Evolutionary conservation across 2,329 filamentous ascomycete species (phyloP).

Genomic region (Xylaria sp.): DNA sequence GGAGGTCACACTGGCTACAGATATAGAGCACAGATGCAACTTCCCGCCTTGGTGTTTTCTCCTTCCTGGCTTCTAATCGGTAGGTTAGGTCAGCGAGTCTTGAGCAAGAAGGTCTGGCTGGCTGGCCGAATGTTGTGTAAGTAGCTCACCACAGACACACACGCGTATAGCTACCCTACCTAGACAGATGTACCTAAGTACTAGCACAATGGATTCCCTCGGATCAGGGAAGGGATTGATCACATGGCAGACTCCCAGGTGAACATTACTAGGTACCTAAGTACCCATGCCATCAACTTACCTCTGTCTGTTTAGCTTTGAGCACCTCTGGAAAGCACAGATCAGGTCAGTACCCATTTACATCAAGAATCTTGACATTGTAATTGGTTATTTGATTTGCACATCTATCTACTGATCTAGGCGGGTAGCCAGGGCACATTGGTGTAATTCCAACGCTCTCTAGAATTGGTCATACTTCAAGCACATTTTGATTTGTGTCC

Average conservation of each 20-base stretch:
- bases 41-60: slow-evolving; percentile 36
- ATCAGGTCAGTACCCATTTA: background rate
- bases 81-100: too few species aligned
- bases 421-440: background rate
- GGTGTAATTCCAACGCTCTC: background rate
- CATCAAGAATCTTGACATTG: background rate
- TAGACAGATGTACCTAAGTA: background rate
- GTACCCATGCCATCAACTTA: background rate
- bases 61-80: background rate
- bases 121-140: too few species aligned
- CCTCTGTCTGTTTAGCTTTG: too few species aligned
- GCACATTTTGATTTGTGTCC: too few species aligned
- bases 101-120: too few species aligned
- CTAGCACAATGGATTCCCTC: background rate
- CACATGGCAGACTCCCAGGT: background rate
- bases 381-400: background rate
- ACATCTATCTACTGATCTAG: too few species aligned
- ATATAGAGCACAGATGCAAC: slow-evolving; percentile 35
- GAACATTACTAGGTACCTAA: too few species aligned
- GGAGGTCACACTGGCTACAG: slow-evolving; percentile 38
- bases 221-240: background rate
- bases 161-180: too few species aligned
- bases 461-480: background rate
- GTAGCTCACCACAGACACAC: background rate
- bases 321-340: background rate